Evolutionary conservation across 1,284 basidiomycete genomes (phyloP).

Genomic region (Trametes sp.): DNA sequence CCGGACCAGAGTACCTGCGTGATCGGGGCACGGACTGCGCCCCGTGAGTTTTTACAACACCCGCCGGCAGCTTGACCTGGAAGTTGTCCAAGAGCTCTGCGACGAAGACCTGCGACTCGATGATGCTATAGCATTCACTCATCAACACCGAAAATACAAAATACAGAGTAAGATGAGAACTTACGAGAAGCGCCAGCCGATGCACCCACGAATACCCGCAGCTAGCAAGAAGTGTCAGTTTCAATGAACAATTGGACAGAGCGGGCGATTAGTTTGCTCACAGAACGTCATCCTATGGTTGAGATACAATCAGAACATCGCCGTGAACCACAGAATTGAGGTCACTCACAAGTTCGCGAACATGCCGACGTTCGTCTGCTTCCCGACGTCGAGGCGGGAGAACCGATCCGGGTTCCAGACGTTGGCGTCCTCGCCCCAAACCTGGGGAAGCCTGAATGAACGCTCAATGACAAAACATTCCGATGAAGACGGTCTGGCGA

Average conservation of each 20-base stretch:
- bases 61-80: constrained; percentile 48
- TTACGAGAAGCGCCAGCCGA: constrained; percentile 57
- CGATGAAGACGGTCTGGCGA: not conserved
- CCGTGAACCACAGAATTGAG: not conserved
- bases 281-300: constrained; percentile 26
- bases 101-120: constrained; percentile 59
- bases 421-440: constrained; percentile 60
- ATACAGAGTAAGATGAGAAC: not conserved
- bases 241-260: not conserved
- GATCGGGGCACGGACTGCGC: too few relatives aligned
- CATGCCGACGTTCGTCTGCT: constrained; percentile 52
- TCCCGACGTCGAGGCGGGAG: constrained; percentile 40
- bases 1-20: too few relatives aligned
- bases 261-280: constrained; percentile 6
- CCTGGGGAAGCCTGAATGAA: constrained; percentile 36
- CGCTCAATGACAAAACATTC: too few relatives aligned
- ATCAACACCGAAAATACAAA: not conserved
- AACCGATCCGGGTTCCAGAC: constrained; percentile 62
- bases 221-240: constrained; percentile 15
- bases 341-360: constrained; percentile 58
- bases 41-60: constrained; percentile 31
- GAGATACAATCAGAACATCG: not conserved
- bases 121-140: constrained; percentile 37
- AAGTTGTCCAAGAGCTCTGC: constrained; percentile 55
- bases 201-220: constrained; percentile 36